Evolutionary conservation across 2,329 filamentous ascomycete species (phyloP).

Genomic region (Rhinocladiella mackenziei): DNA sequence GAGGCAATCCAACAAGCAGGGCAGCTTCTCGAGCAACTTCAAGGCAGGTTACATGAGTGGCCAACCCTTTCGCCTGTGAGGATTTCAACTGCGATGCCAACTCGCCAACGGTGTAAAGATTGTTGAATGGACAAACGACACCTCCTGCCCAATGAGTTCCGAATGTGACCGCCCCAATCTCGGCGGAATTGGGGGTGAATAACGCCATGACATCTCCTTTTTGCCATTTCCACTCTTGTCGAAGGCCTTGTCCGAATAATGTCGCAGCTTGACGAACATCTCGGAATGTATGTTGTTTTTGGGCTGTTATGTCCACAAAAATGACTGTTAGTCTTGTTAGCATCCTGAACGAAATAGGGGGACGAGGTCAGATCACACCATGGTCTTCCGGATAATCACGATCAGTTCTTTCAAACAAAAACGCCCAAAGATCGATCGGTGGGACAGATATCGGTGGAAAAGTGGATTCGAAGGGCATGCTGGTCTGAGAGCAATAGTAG

Average conservation of each 20-base stretch:
- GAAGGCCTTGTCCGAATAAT: conserved; percentile 73
- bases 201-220: conserved; percentile 78
- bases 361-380: conserved; percentile 49
- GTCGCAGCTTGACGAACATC: conserved; percentile 63
- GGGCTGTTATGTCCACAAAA: conserved; percentile 50
- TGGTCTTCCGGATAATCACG: conserved; percentile 66
- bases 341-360: not conserved
- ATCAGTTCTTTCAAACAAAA: conserved; percentile 67
- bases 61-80: conserved; percentile 66
- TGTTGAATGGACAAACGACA: conserved; percentile 75
- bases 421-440: conserved; percentile 69
- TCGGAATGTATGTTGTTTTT: conserved; percentile 64
- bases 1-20: conserved; percentile 62
- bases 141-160: conserved; percentile 80
- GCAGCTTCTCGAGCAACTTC: conserved; percentile 64
- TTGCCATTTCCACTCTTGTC: conserved; percentile 60
- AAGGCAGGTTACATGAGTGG: conserved; percentile 67
- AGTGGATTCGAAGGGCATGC: conserved; percentile 68
- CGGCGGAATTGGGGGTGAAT: conserved; percentile 77
- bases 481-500: too few relatives aligned
- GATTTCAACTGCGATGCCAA: conserved; percentile 78
- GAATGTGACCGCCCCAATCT: conserved; percentile 72
- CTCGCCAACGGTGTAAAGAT: conserved; percentile 76
- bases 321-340: conserved; percentile 18
- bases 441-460: conserved; percentile 66